Conservation (phyloP, 2,329 filamentous ascomycete species). For the Cladosporium halotolerans region DNA sequence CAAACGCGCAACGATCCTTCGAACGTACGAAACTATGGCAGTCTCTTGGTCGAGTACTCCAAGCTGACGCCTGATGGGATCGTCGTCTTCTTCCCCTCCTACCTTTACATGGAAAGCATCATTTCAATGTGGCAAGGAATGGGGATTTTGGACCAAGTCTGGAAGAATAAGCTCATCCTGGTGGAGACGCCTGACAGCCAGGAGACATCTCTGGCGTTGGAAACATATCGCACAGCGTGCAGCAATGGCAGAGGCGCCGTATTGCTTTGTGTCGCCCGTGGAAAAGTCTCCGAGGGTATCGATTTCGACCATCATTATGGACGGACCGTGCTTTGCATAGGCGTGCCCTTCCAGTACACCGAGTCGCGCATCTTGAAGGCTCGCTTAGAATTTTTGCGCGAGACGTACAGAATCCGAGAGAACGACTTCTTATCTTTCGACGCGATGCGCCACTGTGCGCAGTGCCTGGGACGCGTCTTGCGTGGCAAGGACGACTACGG, state of each 20-base stretch:
- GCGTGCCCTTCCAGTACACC: constrained; percentile 97
- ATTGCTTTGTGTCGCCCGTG: constrained; percentile 87
- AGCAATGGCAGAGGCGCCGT: constrained; percentile 94
- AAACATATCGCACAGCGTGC: constrained; percentile 95
- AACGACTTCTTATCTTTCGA: constrained; percentile 98
- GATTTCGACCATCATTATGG: constrained; percentile 99
- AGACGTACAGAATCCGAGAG: constrained; percentile 93
- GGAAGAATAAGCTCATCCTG: constrained; percentile 97
- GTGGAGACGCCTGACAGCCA: constrained; percentile 97
- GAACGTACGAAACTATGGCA: constrained; percentile 96
- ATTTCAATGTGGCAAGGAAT: constrained; percentile 99
- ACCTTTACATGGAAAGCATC: constrained; percentile 98
- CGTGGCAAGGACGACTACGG: constrained; percentile 98
- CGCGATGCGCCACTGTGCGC: constrained; percentile 97
- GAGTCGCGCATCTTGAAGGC: constrained; percentile 96
- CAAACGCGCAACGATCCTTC: constrained; percentile 92
- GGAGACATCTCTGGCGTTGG: constrained; percentile 88
- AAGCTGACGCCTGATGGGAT: constrained; percentile 94
- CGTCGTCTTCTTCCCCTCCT: constrained; percentile 98
- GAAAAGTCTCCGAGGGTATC: constrained; percentile 95
- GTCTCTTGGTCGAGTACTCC: constrained; percentile 85
- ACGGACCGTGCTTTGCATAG: constrained; percentile 89
- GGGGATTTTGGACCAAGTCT: constrained; percentile 94
- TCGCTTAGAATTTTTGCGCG: constrained; percentile 87
- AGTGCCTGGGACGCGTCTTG: constrained; percentile 89